phyloP scores from a whole-genome alignment of 148 eudicot species.

The Camellia sinensis region DNA sequence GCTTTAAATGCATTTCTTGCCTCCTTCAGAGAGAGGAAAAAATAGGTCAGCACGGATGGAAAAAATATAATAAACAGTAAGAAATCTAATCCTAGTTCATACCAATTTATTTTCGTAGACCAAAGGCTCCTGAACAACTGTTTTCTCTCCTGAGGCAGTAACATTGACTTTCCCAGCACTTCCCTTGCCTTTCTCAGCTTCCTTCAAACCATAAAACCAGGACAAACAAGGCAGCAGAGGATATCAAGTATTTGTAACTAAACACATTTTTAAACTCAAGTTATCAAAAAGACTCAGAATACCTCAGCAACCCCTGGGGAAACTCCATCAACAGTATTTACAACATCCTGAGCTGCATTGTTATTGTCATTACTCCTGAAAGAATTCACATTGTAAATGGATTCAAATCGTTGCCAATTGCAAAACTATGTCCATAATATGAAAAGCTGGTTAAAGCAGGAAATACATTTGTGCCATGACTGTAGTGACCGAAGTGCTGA shows the following conservation, averaged over 20 bases:
- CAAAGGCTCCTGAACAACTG: slow-evolving; percentile 47
- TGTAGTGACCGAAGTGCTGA: slow-evolving; percentile 27
- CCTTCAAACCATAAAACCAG: slow-evolving; percentile 40
- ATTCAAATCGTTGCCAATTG: not conserved
- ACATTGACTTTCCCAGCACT: slow-evolving; percentile 33
- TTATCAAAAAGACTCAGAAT: slow-evolving; percentile 3
- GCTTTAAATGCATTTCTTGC: slow-evolving; percentile 85
- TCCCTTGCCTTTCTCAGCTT: slow-evolving; percentile 40
- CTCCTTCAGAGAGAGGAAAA: slow-evolving; percentile 45
- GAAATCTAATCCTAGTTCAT: slow-evolving; percentile 14
- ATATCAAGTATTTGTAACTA: slow-evolving; percentile 1
- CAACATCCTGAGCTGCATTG: slow-evolving; percentile 40
- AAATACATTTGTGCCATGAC: slow-evolving; percentile 43
- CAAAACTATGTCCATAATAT: not conserved
- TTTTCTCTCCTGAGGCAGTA: slow-evolving; percentile 48
- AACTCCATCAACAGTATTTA: slow-evolving; percentile 28
- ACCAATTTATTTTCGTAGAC: slow-evolving; percentile 84
- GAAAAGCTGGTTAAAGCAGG: slow-evolving; percentile 9
- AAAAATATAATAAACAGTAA: not conserved
- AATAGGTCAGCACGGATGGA: not conserved
- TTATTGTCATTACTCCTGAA: slow-evolving; percentile 39
- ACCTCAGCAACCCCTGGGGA: slow-evolving; percentile 54
- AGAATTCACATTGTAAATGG: slow-evolving; percentile 11
- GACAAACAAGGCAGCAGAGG: not conserved
- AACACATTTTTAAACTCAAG: slow-evolving; percentile 1